These are phyloP conservation scores for Cytospora chrysosperma DNA, from an alignment of 2,329 filamentous ascomycete species.

Conservation along the genomic window DNA sequence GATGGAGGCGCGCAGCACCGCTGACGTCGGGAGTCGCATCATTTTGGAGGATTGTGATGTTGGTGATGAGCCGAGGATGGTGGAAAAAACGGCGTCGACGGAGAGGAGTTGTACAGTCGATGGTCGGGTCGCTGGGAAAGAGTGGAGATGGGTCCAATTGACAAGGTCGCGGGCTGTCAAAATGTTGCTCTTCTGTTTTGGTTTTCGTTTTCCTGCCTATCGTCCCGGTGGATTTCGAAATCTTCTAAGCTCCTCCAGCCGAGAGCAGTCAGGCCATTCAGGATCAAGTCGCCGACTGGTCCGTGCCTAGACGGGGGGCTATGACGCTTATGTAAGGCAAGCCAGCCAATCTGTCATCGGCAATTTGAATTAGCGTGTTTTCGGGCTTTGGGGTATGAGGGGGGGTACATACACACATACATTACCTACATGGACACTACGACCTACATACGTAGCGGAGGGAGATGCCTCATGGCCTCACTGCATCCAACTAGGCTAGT, in stretches of 20 bases:
- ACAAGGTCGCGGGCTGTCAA: conserved; percentile 19
- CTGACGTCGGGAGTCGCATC: conserved; percentile 55
- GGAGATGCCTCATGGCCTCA: no score
- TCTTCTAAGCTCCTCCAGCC: conserved; percentile 6
- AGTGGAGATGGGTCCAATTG: conserved; percentile 23
- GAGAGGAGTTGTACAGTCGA: conserved; percentile 4
- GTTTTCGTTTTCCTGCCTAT: neutral
- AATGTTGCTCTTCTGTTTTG: conserved; percentile 17
- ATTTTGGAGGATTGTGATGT: conserved; percentile 37
- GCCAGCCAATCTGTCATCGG: conserved; percentile 6
- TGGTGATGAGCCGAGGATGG: conserved; percentile 12
- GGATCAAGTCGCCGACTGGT: neutral
- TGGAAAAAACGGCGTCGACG: conserved; percentile 18
- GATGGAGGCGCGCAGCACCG: conserved; percentile 49
- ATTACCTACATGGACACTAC: no score
- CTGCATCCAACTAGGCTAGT: no score
- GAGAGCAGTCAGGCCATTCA: conserved; percentile 8
- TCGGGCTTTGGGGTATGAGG: neutral
- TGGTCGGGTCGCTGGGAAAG: conserved; percentile 19
- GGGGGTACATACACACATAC: no score
- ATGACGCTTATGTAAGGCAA: conserved; percentile 6
- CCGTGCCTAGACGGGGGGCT: neutral
- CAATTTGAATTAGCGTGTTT: conserved; percentile 1
- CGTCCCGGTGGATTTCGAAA: conserved; percentile 8
- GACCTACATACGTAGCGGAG: no score